A percentile compares a stretch with the other conserved stretches of the same genome.
Evolutionary conservation across 495 filamentous ascomycete species (phyloP).

Genomic region (Trypethelium eluteriae): DNA sequence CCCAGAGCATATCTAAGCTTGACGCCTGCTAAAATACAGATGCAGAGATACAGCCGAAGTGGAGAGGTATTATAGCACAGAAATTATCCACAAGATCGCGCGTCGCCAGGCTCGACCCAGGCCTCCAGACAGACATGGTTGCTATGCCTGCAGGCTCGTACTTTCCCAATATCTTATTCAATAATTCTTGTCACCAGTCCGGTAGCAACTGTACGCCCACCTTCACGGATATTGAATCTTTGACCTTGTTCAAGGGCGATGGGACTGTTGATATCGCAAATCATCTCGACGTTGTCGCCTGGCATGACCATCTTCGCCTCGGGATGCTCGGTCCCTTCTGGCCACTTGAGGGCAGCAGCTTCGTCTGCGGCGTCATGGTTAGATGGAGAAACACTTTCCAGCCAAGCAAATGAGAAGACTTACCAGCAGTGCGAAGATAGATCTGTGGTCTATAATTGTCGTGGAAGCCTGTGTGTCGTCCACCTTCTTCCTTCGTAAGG

Average conservation of each 20-base stretch:
- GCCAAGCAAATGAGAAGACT: conserved; percentile 25
- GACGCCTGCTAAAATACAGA: conserved; percentile 11
- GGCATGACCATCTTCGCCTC: conserved; percentile 77
- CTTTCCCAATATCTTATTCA: conserved; percentile 40
- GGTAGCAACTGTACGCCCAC: conserved; percentile 86
- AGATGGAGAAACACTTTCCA: background rate
- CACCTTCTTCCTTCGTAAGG: conserved; percentile 93
- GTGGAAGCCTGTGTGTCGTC: conserved; percentile 86
- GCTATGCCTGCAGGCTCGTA: background rate
- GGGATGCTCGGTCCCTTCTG: conserved; percentile 57
- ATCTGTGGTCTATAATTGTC: conserved; percentile 93
- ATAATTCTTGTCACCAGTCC: conserved; percentile 83
- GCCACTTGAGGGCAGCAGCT: conserved; percentile 70
- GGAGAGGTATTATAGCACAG: background rate
- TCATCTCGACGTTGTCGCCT: conserved; percentile 97
- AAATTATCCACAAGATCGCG: background rate
- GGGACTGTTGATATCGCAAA: conserved; percentile 68
- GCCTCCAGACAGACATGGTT: background rate
- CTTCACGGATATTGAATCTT: conserved; percentile 95
- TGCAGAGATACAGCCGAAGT: conserved; percentile 2
- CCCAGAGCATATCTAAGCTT: conserved; percentile 5
- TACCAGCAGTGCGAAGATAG: conserved; percentile 83
- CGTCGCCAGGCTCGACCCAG: background rate
- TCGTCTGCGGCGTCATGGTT: conserved; percentile 49
- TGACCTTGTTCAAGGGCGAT: conserved; percentile 80